Evolutionary conservation across 2,329 filamentous ascomycete species (phyloP), one percentile per base, ranked within the genome.

Genomic region (Apiospora arundinis): DNA sequence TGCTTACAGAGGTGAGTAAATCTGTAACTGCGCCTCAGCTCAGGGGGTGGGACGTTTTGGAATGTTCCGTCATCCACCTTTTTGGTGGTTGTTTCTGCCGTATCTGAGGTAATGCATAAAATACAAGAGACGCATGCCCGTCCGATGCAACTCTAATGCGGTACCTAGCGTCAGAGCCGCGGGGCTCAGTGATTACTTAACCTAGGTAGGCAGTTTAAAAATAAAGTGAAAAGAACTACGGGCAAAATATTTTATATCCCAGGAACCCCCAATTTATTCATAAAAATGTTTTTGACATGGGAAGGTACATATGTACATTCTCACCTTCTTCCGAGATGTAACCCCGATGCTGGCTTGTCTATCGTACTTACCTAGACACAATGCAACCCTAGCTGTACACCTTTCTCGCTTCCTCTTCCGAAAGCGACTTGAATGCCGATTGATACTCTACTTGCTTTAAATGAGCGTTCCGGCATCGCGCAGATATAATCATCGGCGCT

Each of bases 41-140:
- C 28, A 37, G 32, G 56, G 56, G 56, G 49, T 63, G 56, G 56
- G 56, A 63, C 56, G 56, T 63, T 63, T 63, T 63, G 56, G 18
- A 63, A 63, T 63, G 28, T 63, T 40, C 56, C 56, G 56, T 4
- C 56, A 63, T 63, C 32, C 56, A 37, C 28, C 32, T 63, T 63
- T 40, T 40, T 40, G 5, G 16, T 40, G 18, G 56, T 40, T 63
- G 52, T 63, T 63, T 63, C 56, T 63, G 56, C 56, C 56, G 56
- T 40, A 40, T 40, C 56, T 63, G 56, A 63, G 23, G 28, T 63
- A 63, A 63, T 40, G 56, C 56, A 63, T 63, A 32, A 63, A 63
- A n/a, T 28, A 63, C 56, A 63, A 63, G 56, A 63, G 28, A 63
- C 56, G 56, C 56, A 14, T n/a, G 21, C 32, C 56, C 32, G 56